Evolutionary conservation across 257 asterid species (phyloP).

Genomic region (Solanum clarkiae): DNA sequence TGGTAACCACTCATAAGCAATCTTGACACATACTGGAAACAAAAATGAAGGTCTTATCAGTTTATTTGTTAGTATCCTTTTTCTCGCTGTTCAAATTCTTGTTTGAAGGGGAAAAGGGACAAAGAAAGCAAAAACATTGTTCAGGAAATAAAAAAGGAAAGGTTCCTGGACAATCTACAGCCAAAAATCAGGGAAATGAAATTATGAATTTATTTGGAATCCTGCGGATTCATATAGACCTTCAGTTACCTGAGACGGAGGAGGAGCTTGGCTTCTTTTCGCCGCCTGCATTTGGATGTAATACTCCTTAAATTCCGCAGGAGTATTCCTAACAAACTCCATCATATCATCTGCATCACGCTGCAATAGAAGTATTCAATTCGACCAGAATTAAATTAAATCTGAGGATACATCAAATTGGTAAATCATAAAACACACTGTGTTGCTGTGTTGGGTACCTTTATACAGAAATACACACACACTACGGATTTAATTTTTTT

Average conservation of each 20-base stretch:
- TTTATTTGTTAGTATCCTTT: background rate
- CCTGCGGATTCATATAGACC: background rate
- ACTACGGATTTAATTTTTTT: background rate
- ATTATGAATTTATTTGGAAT: background rate
- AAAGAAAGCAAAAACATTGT: background rate
- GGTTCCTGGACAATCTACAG: background rate
- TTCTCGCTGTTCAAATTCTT: background rate
- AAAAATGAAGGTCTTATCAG: background rate
- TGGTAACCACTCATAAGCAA: background rate
- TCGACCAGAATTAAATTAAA: background rate
- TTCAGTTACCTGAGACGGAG: conserved; percentile 63
- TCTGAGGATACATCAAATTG: background rate
- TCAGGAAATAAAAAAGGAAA: background rate
- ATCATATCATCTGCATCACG: conserved; percentile 88
- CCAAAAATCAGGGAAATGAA: background rate
- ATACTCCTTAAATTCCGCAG: conserved; percentile 81
- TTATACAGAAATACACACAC: background rate
- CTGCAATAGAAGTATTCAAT: conserved; percentile 18
- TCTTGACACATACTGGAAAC: background rate
- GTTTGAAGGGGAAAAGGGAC: background rate
- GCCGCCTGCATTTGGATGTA: conserved; percentile 98
- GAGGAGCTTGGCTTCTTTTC: conserved; percentile 95
- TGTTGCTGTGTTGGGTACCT: background rate
- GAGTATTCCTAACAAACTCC: conserved; percentile 61
- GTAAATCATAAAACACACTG: background rate